Evolutionary conservation across 202 grass and related monocot species (phyloP), one percentile per base, ranked within the genome.

Genomic region (Bolboschoenoplectus hybrid): DNA sequence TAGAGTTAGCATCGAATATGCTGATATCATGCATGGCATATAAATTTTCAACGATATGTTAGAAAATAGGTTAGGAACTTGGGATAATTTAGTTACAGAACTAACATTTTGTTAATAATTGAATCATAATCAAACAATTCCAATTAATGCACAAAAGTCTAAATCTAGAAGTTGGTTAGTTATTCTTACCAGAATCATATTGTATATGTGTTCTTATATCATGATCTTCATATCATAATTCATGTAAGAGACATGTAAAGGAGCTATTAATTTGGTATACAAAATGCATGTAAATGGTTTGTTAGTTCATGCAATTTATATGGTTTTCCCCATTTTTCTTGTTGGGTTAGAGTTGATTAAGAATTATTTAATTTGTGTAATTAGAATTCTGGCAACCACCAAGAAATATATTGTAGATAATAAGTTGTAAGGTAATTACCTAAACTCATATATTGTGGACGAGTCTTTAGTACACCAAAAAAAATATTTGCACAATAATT

Each of bases 231-330:
- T 1, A 45, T 70, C 38, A 45, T 76, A 5, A 35, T 5, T 38
- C 49, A 38, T 36, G 49, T 55, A 12, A 76, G 73, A 52, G 20
- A 53, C 20, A 13, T 75, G 47, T 53, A 51, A 75, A 72, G 44
- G 47, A 36, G 49, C 20, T 26, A 12, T 32, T 58, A 16, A 61
- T 67, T 52, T 34, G 19, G 72, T 35, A 4, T 52, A 14, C 6
- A 20, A 53, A 35, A 14, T 76, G 73, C 73, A 35, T 53, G 50
- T 16, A 77, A 39, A 77, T 77, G 56, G 34, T 76, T 36, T 52
- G 47, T 76, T 76, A 76, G 72, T 77, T 77, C 74, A 76, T 35
- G 73, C 26, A 16, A 6, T 6, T 77, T 56, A 3, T 38, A 17
- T 32, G 0, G 9, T 38, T 77, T 77, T 73, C 2, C 8, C 4